These are phyloP conservation scores for Beauveria pseudobassiana DNA, from an alignment of 2,329 filamentous ascomycete species.

Conservation along the genomic window DNA sequence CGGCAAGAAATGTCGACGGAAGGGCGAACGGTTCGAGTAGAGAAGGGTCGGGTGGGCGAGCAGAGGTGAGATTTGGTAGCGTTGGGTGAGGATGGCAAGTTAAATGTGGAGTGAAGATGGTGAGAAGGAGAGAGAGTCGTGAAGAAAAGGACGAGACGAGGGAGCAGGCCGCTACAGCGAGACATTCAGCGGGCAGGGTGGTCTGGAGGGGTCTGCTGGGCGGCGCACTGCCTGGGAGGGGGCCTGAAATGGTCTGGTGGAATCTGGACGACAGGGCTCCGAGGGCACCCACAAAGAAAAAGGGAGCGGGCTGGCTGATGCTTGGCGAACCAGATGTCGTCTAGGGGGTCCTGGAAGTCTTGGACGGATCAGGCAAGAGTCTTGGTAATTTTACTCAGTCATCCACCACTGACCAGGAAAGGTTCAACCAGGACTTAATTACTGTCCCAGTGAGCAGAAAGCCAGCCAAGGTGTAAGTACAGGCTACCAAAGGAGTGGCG, in stretches of 20 bases:
- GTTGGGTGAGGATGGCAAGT: slow-evolving; percentile 8
- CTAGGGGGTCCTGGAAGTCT: background rate
- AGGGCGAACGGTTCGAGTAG: background rate
- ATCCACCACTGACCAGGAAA: background rate
- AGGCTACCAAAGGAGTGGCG: background rate
- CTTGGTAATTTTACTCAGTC: background rate
- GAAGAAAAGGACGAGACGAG: background rate
- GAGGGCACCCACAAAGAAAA: background rate
- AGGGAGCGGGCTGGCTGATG: background rate
- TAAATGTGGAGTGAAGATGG: slow-evolving; percentile 11
- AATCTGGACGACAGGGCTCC: background rate
- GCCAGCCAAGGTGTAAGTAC: background rate
- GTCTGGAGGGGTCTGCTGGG: background rate
- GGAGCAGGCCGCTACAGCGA: too few relatives aligned
- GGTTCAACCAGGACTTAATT: too few relatives aligned
- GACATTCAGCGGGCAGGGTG: too few relatives aligned
- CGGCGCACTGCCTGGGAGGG: background rate
- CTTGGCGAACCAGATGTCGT: background rate
- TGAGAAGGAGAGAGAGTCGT: slow-evolving; percentile 4
- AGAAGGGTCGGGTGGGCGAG: background rate
- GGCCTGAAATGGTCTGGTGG: background rate
- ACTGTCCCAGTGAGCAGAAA: background rate
- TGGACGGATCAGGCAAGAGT: background rate
- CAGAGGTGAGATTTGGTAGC: slow-evolving; percentile 2
- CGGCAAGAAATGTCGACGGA: background rate